Conservation (phyloP, 192 early-diverging fungal species). For the Piromyces sp. region DNA sequence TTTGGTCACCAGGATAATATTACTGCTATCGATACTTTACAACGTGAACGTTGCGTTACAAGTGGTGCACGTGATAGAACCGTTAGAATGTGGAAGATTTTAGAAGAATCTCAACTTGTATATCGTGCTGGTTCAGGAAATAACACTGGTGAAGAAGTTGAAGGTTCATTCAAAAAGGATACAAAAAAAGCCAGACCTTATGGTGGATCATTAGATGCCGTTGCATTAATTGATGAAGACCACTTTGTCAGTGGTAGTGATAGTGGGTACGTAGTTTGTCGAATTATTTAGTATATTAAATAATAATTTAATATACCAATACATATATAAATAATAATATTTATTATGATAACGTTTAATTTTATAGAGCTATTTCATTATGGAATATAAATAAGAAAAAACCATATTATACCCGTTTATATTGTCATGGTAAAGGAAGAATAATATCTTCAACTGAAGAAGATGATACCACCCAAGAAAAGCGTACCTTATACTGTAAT, state of each 20-base stretch:
- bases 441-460: background rate
- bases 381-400: slow-evolving; percentile 90
- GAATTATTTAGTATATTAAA: too few relatives aligned
- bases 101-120: slow-evolving; percentile 82
- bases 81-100: slow-evolving; percentile 83
- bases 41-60: slow-evolving; percentile 79
- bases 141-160: slow-evolving; percentile 19
- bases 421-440: slow-evolving; percentile 49
- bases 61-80: slow-evolving; percentile 79
- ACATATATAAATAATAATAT: too few relatives aligned
- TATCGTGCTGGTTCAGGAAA: slow-evolving; percentile 56
- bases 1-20: slow-evolving; percentile 96
- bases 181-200: slow-evolving; percentile 9
- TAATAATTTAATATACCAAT: too few relatives aligned
- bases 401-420: slow-evolving; percentile 57
- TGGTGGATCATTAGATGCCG: slow-evolving; percentile 50
- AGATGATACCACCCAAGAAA: background rate
- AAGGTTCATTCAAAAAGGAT: slow-evolving; percentile 13
- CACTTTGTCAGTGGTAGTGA: slow-evolving; percentile 84
- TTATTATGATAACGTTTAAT: background rate
- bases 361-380: slow-evolving; percentile 62
- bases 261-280: slow-evolving; percentile 50
- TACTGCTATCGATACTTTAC: slow-evolving; percentile 58
- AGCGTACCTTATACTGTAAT: slow-evolving; percentile 17
- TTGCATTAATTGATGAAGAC: slow-evolving; percentile 86